Percentiles rank a stretch among this genome's conserved stretches.
Evolutionary conservation across 345 rosid genomes (phyloP).

Genomic region (Camelina neglecta): DNA sequence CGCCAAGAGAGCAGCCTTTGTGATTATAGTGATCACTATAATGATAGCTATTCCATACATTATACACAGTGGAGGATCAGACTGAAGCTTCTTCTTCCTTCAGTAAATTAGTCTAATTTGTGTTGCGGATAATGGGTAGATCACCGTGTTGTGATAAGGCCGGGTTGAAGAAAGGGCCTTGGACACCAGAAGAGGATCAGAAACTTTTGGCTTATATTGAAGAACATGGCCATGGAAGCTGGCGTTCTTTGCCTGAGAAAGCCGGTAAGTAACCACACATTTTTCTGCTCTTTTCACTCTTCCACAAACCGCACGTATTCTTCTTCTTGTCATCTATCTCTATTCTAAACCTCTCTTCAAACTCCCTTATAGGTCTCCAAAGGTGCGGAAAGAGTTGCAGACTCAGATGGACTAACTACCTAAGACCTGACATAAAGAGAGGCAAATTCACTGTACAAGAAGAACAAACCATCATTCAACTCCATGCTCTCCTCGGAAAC

Average conservation of each 20-base stretch:
- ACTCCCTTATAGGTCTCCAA: slow-evolving; percentile 61
- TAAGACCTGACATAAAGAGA: slow-evolving; percentile 91
- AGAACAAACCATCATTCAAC: slow-evolving; percentile 95
- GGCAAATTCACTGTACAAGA: slow-evolving; percentile 91
- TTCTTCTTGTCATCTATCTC: neutral
- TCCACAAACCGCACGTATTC: neutral
- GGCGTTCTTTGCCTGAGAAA: slow-evolving; percentile 88
- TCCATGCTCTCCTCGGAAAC: slow-evolving; percentile 93
- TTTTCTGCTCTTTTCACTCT: slow-evolving; percentile 1
- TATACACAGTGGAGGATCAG: slow-evolving; percentile 10
- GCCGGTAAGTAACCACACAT: slow-evolving; percentile 60
- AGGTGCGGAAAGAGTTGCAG: slow-evolving; percentile 97
- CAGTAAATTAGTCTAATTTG: slow-evolving; percentile 31
- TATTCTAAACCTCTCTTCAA: slow-evolving; percentile 1
- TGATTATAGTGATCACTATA: slow-evolving; percentile 28
- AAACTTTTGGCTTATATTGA: slow-evolving; percentile 89
- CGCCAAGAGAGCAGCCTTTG: slow-evolving; percentile 34
- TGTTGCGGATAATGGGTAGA: slow-evolving; percentile 57
- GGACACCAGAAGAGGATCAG: slow-evolving; percentile 97
- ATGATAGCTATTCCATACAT: slow-evolving; percentile 24
- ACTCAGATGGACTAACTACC: slow-evolving; percentile 94
- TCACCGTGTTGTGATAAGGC: slow-evolving; percentile 86
- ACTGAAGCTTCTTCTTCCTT: slow-evolving; percentile 15
- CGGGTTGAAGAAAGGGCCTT: slow-evolving; percentile 95
- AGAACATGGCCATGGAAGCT: slow-evolving; percentile 95